phyloP scores from a whole-genome alignment of 2,329 filamentous ascomycete species.

The Aspergillus hiratsukae region DNA sequence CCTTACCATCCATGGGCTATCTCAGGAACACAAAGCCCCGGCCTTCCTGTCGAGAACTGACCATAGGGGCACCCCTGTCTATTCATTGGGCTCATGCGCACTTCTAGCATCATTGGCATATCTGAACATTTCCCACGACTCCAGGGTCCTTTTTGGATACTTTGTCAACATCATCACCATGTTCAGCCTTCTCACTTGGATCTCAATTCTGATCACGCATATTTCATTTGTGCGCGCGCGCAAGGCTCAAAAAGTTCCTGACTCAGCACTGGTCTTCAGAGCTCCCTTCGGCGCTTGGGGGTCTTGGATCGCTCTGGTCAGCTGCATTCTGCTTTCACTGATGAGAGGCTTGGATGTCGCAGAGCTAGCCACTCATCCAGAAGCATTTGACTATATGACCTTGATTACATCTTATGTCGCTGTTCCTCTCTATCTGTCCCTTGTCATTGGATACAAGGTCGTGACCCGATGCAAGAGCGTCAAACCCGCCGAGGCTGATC shows the following conservation, averaged over 20 bases:
- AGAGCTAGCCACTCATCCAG: slow-evolving; percentile 34
- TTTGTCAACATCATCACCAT: slow-evolving; percentile 64
- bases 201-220: slow-evolving; percentile 63
- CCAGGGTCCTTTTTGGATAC: slow-evolving; percentile 56
- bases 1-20: slow-evolving; percentile 66
- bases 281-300: slow-evolving; percentile 68
- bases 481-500: slow-evolving; percentile 57
- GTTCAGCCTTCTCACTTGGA: slow-evolving; percentile 63
- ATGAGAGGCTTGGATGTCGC: slow-evolving; percentile 79
- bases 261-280: slow-evolving; percentile 56
- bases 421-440: slow-evolving; percentile 66
- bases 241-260: slow-evolving; percentile 53
- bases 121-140: slow-evolving; percentile 56
- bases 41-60: slow-evolving; percentile 66
- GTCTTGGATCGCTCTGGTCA: slow-evolving; percentile 61
- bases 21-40: slow-evolving; percentile 67
- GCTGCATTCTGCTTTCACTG: slow-evolving; percentile 67
- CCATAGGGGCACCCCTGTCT: slow-evolving; percentile 64
- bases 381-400: slow-evolving; percentile 62
- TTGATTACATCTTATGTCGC: slow-evolving; percentile 73
- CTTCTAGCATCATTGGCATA: slow-evolving; percentile 63
- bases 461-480: slow-evolving; percentile 51
- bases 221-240: slow-evolving; percentile 62
- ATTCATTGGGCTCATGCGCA: slow-evolving; percentile 58
- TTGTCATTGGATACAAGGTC: slow-evolving; percentile 65